These are phyloP conservation scores for Diaporthe capsici DNA, from an alignment of 2,329 filamentous ascomycete species.

Conservation along the genomic window DNA sequence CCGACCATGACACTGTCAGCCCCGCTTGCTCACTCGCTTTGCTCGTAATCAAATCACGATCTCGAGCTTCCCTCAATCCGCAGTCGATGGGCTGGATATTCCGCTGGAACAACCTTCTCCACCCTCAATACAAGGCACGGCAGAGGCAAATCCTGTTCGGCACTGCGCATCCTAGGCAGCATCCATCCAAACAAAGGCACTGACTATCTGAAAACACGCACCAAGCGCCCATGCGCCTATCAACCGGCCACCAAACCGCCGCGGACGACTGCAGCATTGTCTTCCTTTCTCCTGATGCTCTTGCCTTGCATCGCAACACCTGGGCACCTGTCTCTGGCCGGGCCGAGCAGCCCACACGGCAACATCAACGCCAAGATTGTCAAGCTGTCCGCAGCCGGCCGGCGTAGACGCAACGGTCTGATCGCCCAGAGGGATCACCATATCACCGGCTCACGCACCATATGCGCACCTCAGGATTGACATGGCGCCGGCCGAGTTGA, in stretches of 20 bases:
- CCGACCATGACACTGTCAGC: constrained; percentile 5
- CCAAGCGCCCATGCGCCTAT: not conserved
- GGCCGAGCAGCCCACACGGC: not conserved
- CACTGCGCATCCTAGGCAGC: not conserved
- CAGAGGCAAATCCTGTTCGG: constrained; percentile 17
- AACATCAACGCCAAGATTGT: not conserved
- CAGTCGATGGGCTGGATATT: not conserved
- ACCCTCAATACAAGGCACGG: not conserved
- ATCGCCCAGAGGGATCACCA: not conserved
- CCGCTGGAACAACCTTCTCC: not conserved
- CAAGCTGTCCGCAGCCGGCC: not conserved
- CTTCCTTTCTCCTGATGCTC: not conserved
- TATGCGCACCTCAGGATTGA: not conserved
- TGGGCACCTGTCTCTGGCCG: not conserved
- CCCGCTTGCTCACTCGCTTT: not conserved
- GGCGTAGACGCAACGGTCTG: not conserved
- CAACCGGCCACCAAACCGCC: not conserved
- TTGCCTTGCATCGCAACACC: not conserved
- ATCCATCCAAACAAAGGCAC: not conserved
- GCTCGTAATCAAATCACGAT: not conserved
- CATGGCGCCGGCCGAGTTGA: not conserved
- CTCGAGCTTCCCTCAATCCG: not conserved
- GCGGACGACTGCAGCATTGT: not conserved
- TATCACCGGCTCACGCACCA: not conserved
- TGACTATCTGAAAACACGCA: not conserved